Percentiles rank a stretch among this genome's conserved stretches.
Evolutionary conservation across 371 early-diverging fungal genomes (phyloP).

Genomic region (Mortierella sp.): DNA sequence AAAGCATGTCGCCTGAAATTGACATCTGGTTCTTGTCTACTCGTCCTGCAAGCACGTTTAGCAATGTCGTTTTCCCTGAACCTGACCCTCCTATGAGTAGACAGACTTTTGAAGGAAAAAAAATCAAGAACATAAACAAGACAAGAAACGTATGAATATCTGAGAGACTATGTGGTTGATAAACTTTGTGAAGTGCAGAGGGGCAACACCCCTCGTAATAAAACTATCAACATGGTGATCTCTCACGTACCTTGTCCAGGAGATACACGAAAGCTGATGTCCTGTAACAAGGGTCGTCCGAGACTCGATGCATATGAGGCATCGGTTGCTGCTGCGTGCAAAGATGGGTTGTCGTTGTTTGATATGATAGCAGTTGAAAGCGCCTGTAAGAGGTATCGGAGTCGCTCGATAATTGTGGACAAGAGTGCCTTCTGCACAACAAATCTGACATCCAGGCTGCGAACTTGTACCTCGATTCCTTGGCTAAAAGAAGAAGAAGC

Average conservation of each 20-base stretch:
- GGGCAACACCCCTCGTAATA: too few relatives aligned
- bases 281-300: background rate
- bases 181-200: too few relatives aligned
- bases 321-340: background rate
- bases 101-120: constrained; percentile 26
- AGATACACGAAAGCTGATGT: constrained; percentile 4
- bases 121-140: too few relatives aligned
- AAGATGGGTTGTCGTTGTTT: background rate
- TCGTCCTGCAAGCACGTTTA: constrained; percentile 27
- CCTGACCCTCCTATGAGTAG: constrained; percentile 32
- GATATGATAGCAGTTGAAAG: background rate
- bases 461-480: background rate
- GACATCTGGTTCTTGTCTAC: background rate
- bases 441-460: background rate
- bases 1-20: constrained; percentile 19
- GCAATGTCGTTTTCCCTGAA: constrained; percentile 35
- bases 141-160: too few relatives aligned
- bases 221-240: background rate
- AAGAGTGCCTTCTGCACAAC: background rate
- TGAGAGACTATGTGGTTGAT: too few relatives aligned
- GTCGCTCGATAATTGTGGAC: background rate
- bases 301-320: background rate
- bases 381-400: background rate
- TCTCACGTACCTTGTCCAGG: background rate
- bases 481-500: background rate